phyloP scores from a whole-genome alignment of 495 filamentous ascomycete genomes.

The Copromyces sp. region DNA sequence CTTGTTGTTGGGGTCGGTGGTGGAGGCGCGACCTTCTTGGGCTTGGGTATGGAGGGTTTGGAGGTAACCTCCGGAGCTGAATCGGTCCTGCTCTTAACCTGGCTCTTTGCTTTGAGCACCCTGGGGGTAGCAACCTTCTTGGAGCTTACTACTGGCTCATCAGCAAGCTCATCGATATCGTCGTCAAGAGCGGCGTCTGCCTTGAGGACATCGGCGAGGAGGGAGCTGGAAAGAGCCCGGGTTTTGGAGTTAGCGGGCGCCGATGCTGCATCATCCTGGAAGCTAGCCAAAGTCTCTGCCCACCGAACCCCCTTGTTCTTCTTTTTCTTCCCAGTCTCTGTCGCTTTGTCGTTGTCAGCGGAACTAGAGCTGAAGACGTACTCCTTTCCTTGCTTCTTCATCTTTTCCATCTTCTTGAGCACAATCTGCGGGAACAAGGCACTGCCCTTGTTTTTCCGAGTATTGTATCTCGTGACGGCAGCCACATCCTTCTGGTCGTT shows the following conservation, averaged over 20 bases:
- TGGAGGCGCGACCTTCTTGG: background rate
- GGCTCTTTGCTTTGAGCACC: background rate
- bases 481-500: slow-evolving; percentile 43
- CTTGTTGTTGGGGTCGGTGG: background rate
- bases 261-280: slow-evolving; percentile 10
- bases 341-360: background rate
- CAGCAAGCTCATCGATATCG: slow-evolving; percentile 6
- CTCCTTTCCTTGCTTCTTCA: slow-evolving; percentile 14
- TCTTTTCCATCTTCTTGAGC: slow-evolving; percentile 22
- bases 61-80: background rate
- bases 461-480: slow-evolving; percentile 39
- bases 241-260: background rate
- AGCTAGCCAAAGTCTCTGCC: slow-evolving; percentile 21
- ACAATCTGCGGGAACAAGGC: slow-evolving; percentile 21
- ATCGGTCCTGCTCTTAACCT: background rate
- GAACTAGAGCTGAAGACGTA: background rate
- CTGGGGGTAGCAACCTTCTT: background rate
- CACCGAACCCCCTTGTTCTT: slow-evolving; percentile 20
- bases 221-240: slow-evolving; percentile 9
- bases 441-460: slow-evolving; percentile 45
- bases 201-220: slow-evolving; percentile 9
- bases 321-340: background rate
- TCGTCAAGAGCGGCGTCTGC: slow-evolving; percentile 2
- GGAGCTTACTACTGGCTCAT: background rate
- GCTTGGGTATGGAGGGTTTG: background rate